phyloP scores from a whole-genome alignment of 352 stramenopile species.

The Pythium brachiatum region DNA sequence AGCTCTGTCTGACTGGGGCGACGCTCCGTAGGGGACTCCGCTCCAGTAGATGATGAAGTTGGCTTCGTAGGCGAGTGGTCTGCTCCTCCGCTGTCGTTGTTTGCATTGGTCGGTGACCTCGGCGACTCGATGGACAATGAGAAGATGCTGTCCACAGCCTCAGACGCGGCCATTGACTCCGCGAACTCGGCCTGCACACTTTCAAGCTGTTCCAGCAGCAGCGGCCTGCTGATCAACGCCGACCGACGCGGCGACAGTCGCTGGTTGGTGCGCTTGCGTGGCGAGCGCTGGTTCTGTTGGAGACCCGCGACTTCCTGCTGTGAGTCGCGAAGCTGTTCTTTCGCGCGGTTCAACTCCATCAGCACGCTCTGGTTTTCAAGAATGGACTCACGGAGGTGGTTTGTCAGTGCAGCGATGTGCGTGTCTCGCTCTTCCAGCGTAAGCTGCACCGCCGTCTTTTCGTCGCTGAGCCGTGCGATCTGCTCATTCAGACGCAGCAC shows the following conservation, averaged over 20 bases:
- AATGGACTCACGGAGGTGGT: slow-evolving; percentile 55
- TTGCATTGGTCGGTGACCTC: neutral
- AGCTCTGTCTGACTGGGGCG: slow-evolving; percentile 3
- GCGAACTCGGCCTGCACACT: neutral
- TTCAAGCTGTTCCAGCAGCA: slow-evolving; percentile 11
- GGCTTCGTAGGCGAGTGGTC: slow-evolving; percentile 6
- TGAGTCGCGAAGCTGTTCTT: slow-evolving; percentile 27
- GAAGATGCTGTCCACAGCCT: neutral
- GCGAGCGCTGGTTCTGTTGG: slow-evolving; percentile 16
- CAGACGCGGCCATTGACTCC: neutral
- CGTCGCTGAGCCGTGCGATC: slow-evolving; percentile 29
- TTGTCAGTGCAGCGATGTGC: slow-evolving; percentile 33
- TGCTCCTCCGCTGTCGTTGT: neutral
- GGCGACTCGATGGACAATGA: slow-evolving; percentile 1
- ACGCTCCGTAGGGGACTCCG: neutral
- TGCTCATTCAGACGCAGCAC: slow-evolving; percentile 48
- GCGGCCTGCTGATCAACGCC: neutral
- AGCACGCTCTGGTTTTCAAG: slow-evolving; percentile 50
- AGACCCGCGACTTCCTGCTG: slow-evolving; percentile 19
- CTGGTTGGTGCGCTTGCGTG: slow-evolving; percentile 1
- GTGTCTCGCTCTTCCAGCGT: slow-evolving; percentile 43
- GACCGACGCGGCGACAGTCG: slow-evolving; percentile 10
- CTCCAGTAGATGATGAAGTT: neutral
- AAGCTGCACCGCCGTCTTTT: slow-evolving; percentile 37
- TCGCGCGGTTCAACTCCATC: slow-evolving; percentile 41